Evolutionary conservation across 805 yeast species (phyloP), one percentile per base, ranked within the genome.

Genomic region (Yamadazyma akitaensis): DNA sequence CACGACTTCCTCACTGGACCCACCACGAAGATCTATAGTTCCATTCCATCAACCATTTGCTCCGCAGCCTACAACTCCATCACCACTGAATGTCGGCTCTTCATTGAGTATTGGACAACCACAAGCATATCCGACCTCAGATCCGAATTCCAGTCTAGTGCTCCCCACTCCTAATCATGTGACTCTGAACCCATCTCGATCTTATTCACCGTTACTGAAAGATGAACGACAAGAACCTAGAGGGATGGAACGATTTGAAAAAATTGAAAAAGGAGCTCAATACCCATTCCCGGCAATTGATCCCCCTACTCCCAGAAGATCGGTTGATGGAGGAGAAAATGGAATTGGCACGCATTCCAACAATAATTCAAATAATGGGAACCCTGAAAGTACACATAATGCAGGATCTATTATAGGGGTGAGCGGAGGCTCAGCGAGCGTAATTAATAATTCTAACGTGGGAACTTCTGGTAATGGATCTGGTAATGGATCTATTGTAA

Each of bases 221-320:
- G 51, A 48, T 3, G 41, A 40, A 14, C 25, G 30, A 24, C 38
- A 17, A 17, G 43, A 43, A 12, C 28, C 39, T 10, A 18, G 26
- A 17, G n/a, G 18, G 18, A 13, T 44, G 2, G 47, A 44, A 10
- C 40, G 35, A 34, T n/a, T 43, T 11, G 46, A 43, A n/a, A 43
- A 30, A 14, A 21, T 36, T 13, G 46, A 43, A 16, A 43, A 36
- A n/a, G 36, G 35, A 17, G 39, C 26, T 14, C 46, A 39, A 21
- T 46, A 40, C 18, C 50, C 49, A 13, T 43, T 43, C 18, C 49
- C 51, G 3, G 24, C 44, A 3, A 47, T 46, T 5, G 54, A 51
- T 33, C 54, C 54, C 5, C 51, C 54, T 2, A 57, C 46, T 36
- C 59, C 42, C 42, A 51, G 49, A 34, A 41, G 43, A 11, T 38